Evolutionary conservation across 2,329 filamentous ascomycete species (phyloP), one percentile per base, ranked within the genome.

Genomic region (Fusarium sp.): DNA sequence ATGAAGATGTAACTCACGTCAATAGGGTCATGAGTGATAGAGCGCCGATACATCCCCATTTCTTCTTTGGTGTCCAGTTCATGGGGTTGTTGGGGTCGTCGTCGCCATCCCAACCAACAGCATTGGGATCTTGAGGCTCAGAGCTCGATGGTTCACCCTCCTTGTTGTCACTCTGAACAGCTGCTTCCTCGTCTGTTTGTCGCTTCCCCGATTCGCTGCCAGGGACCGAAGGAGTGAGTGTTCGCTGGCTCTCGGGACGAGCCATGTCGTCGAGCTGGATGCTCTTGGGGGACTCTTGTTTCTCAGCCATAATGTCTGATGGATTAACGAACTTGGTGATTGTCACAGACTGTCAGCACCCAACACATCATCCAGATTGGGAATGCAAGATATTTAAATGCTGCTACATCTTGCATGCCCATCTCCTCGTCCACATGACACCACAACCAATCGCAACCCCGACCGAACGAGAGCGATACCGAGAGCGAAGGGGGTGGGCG

Each of bases 1-100:
- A 14, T 13, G 27, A 1, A 10, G 47, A 5, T 1, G 14, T 4
- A 33, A 78, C 78, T 66, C 68, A 79, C 78, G 75, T 77, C 27
- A 80, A 62, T 9, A 80, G 68, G 2, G 77, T 77, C 77, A 79
- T 79, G 18, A 77, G 18, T 2, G 77, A 82, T 2, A 85, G 79
- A 6, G 79, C 77, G 2, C 76, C 79, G 8, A 85, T 81, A 3
- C 81, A 81, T 20, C 78, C 52, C 68, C 79, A 81, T 38, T 83
- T 84, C 77, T 82, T 85, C 75, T 81, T 84, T 36, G 90, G 79
- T 0, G 88, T 81, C 92, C 92, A 94, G 75, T 93, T 93, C 73
- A 88, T 86, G 0, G 93, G 92, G 73, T 94, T 92, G 6, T 86
- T 83, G 7, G 86, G 85, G 74, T 92, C 91, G 20, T 79, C 74